Base-by-base conservation (phyloP, 2,329 filamentous ascomycete genomes). In the Diatrype stigma region DNA sequence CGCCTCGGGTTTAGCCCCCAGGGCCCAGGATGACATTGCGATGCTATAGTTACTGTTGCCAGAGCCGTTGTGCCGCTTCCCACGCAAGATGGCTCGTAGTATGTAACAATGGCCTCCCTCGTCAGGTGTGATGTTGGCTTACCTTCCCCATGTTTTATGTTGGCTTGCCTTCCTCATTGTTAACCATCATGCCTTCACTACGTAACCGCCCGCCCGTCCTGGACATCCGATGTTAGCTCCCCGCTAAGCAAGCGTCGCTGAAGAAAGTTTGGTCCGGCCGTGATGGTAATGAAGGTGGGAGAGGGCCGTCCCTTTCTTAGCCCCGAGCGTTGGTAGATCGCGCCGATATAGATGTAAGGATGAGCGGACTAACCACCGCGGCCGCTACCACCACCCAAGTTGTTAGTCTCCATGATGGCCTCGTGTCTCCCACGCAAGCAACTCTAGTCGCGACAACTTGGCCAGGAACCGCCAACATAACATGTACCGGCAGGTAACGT, bases 1-100 rank as follows among this genome's bases (percentile, higher is more conserved):
- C 58, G 63, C 51, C 59, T 66, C 62, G 62, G 66, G 66, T 67
- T 68, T 67, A 63, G 63, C 54, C 61, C 69, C 70, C 72, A 72
- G 70, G 59, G 57, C 69, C 70, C 72, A 72, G 70, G 59, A 57
- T 49, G 60, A 56, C 54, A 48, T 51, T 45, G 46, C 57, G 54
- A 46, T 55, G 48, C 57, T 57, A n/a, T n/a, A n/a, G n/a, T n/a
- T 51, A 48, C 42, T 51, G 55, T 49, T 5, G 17, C 10, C 17
- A 11, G 17, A 17, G 40, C 40, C 40, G 40, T 44, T 44, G 40
- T 22, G 40, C 40, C 40, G 40, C 40, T 44, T 44, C 12, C 40
- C 40, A 44, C 21, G 40, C 34, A 12, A 37, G 34, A 37, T 16
- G 34, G 34, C 26, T 30, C 26, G 10, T 5, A 30, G 16, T 7